Evolutionary conservation across 768 basidiomycete genomes (phyloP), one percentile per base, ranked within the genome.

Genomic region (Termitomyces sp.): DNA sequence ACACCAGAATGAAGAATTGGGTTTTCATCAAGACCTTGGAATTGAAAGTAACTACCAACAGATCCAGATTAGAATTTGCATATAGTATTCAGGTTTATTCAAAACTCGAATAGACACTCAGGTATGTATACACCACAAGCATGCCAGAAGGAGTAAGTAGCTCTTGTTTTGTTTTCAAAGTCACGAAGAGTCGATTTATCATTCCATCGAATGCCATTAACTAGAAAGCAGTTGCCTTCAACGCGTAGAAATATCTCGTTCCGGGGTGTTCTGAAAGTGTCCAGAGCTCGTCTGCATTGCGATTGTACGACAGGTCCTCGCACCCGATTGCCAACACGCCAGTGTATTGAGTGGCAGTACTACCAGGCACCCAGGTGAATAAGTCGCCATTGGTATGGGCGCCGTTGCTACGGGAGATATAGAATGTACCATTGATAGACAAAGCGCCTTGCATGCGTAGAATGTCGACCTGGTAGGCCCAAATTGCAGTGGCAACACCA

Each of bases 401-500:
- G 9, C 56, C 56, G 16, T 58, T 58, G 36, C 56, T 58, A 18
- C 56, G 52, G 12, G 56, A 58, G n/a, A 58, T 53, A 16, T 53
- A 58, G 35, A 54, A 58, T 38, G 47, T 58, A 7, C 52, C 56
- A 16, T 58, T 58, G 38, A 58, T 58, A 16, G 57, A 58, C 12
- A 50, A 39, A 7, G 53, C 57, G 13, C 57, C 57, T 32, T 58
- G 57, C 57, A 58, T 58, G 23, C 57, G 57, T 11, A 58, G 50
- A 25, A 58, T 54, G 32, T 58, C 57, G 15, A 58, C 49, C 20
- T 58, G 39, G 48, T 50, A 58, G n/a, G 57, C 57, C 57, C 57
- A 58, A 11, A 53, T 51, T n/a, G 57, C 57, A 23, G 57, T 58
- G 23, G 57, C 57, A 2, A 58, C 57, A 18, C 38, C 35, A 31